Evolutionary conservation across 2,329 filamentous ascomycete species (phyloP).

Genomic region (Chaetomium sp.): DNA sequence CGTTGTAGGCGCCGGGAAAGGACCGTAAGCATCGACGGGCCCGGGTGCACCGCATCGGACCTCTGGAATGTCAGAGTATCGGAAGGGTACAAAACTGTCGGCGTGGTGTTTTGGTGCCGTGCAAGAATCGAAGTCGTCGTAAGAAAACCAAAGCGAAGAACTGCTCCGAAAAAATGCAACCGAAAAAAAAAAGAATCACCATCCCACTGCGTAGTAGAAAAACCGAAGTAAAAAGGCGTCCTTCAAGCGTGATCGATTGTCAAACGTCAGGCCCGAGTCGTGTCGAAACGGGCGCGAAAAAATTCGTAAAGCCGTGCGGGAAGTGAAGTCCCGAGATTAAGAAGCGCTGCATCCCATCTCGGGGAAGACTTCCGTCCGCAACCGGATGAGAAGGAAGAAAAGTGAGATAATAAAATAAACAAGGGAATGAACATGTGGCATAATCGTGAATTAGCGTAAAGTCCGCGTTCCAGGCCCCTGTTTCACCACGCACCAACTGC

Average conservation of each 20-base stretch:
- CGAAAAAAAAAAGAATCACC: constrained; percentile 11
- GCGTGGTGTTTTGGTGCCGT: neutral
- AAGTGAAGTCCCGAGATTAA: neutral
- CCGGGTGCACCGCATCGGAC: neutral
- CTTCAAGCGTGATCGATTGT: constrained; percentile 7
- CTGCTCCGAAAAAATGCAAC: constrained; percentile 15
- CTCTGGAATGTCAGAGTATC: neutral
- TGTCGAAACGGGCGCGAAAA: constrained; percentile 2
- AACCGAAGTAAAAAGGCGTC: constrained; percentile 5
- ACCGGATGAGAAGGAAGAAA: constrained; percentile 12
- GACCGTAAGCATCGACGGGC: constrained; percentile 15
- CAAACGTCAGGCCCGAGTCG: constrained; percentile 8
- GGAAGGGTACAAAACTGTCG: neutral
- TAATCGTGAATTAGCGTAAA: constrained; percentile 28
- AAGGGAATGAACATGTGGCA: constrained; percentile 18
- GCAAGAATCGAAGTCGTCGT: constrained; percentile 4
- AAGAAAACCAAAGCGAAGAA: neutral
- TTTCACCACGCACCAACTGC: constrained; percentile 5
- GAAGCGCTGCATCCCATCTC: constrained; percentile 19
- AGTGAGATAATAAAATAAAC: neutral
- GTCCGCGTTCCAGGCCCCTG: constrained; percentile 4
- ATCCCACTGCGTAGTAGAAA: constrained; percentile 4
- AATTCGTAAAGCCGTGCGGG: constrained; percentile 8
- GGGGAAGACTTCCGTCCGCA: neutral
- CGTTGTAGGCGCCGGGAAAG: constrained; percentile 8